phyloP scores from a whole-genome alignment of 2,329 filamentous ascomycete species.

The Emergomyces africanus region DNA sequence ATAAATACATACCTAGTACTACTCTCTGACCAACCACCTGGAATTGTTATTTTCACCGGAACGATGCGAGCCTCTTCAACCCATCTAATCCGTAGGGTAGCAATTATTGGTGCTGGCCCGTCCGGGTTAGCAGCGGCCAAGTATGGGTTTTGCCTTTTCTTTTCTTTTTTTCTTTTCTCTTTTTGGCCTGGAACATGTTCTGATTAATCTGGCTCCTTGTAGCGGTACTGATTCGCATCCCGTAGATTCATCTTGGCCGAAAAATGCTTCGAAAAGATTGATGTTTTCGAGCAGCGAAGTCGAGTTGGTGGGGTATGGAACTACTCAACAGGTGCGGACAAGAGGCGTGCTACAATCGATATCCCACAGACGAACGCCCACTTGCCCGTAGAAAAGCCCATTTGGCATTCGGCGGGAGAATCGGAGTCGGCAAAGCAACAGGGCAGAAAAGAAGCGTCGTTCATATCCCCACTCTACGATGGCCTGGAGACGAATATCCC shows the following conservation, averaged over 20 bases:
- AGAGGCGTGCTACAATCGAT: conserved; percentile 28
- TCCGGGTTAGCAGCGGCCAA: conserved; percentile 67
- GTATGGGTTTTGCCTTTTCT: conserved; percentile 18
- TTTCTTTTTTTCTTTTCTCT: background rate
- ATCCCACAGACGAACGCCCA: conserved; percentile 60
- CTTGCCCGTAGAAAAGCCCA: conserved; percentile 50
- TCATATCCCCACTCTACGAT: conserved; percentile 76
- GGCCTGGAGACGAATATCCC: conserved; percentile 79
- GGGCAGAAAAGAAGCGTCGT: conserved; percentile 39
- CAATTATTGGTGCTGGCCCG: conserved; percentile 73
- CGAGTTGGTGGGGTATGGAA: conserved; percentile 78
- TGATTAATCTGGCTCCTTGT: background rate
- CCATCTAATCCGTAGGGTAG: conserved; percentile 36
- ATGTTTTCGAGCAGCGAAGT: conserved; percentile 69
- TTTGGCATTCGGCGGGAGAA: conserved; percentile 29
- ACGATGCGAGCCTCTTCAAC: background rate
- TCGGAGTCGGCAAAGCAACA: background rate
- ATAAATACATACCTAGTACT: no score
- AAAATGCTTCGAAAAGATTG: conserved; percentile 54
- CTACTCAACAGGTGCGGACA: conserved; percentile 45
- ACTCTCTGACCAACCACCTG: background rate
- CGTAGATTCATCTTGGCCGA: conserved; percentile 58
- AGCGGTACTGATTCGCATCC: background rate
- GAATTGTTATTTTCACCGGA: background rate
- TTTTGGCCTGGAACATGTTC: background rate